phyloP scores from a whole-genome alignment of 768 basidiomycete species.

The Inosperma sp. region DNA sequence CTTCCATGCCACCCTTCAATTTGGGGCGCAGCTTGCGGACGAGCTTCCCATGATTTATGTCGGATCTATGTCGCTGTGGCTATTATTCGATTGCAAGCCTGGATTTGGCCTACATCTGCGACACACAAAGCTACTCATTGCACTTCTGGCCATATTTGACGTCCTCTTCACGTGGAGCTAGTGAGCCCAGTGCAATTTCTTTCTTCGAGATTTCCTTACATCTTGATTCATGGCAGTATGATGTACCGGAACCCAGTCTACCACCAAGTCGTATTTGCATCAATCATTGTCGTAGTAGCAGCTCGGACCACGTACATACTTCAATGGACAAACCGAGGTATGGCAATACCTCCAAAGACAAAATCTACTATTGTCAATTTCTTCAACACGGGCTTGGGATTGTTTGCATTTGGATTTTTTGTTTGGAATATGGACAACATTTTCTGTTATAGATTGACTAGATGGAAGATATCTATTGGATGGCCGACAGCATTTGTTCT shows the following conservation, averaged over 20 bases:
- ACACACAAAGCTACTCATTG: conserved; percentile 39
- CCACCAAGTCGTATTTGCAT: conserved; percentile 71
- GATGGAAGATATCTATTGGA: conserved; percentile 51
- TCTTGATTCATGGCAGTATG: conserved; percentile 37
- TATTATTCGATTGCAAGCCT: conserved; percentile 54
- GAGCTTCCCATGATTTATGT: conserved; percentile 82
- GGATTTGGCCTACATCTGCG: conserved; percentile 41
- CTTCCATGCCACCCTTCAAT: conserved; percentile 75
- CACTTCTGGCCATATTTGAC: conserved; percentile 44
- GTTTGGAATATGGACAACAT: conserved; percentile 82
- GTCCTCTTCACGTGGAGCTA: conserved; percentile 66
- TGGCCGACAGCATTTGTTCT: conserved; percentile 66
- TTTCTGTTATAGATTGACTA: conserved; percentile 57
- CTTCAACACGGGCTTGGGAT: conserved; percentile 48
- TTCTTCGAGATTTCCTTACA: conserved; percentile 1
- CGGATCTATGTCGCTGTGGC: conserved; percentile 53
- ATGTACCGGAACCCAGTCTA: conserved; percentile 72
- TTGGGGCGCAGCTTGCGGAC: conserved; percentile 74
- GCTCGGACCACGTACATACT: conserved; percentile 52
- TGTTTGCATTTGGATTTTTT: conserved; percentile 62
- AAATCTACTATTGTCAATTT: conserved; percentile 39
- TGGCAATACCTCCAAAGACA: conserved; percentile 39
- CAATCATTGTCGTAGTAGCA: conserved; percentile 45
- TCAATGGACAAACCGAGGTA: conserved; percentile 36
- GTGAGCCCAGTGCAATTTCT: conserved; percentile 41